Conservation (phyloP, 208 protist species). For the Acanthamoeba polyphaga region DNA sequence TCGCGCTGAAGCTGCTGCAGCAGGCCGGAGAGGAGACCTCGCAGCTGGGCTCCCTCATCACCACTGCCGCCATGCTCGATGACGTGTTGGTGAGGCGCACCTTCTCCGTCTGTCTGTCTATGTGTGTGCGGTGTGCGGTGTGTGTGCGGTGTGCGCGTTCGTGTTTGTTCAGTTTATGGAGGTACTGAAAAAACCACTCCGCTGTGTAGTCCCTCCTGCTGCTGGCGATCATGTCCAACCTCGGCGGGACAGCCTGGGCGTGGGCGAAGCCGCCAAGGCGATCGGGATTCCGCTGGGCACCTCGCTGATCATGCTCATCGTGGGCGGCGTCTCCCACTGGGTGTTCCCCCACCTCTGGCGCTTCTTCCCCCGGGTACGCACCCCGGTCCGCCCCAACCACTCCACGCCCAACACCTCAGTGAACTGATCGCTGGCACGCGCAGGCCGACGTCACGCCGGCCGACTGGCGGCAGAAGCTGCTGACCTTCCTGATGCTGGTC, state of each 20-base stretch:
- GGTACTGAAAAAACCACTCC: not conserved
- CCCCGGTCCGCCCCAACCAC: not conserved
- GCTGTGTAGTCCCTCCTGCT: not conserved
- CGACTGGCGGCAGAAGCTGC: not conserved
- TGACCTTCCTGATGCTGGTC: conserved; percentile 48
- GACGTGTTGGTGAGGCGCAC: conserved; percentile 6
- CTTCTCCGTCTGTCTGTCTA: not conserved
- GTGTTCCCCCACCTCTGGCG: conserved; percentile 16
- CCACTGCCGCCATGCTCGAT: conserved; percentile 69
- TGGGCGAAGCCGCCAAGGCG: conserved; percentile 34
- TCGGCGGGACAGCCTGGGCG: not conserved
- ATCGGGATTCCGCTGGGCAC: conserved; percentile 40
- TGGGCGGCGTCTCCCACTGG: not conserved
- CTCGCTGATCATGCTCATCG: not conserved
- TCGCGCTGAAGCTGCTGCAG: conserved; percentile 76
- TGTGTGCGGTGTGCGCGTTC: too few species aligned
- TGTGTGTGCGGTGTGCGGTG: not conserved
- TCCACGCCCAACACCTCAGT: not conserved
- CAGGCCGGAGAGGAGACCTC: conserved; percentile 50
- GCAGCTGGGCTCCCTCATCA: conserved; percentile 71
- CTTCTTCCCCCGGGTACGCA: conserved; percentile 1
- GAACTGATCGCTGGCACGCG: not conserved
- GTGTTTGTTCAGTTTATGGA: not conserved
- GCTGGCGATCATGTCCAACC: conserved; percentile 45
- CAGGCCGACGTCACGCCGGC: not conserved